phyloP scores from a whole-genome alignment of 176 grass and related monocot genomes.

The Luzula sylvatica region DNA sequence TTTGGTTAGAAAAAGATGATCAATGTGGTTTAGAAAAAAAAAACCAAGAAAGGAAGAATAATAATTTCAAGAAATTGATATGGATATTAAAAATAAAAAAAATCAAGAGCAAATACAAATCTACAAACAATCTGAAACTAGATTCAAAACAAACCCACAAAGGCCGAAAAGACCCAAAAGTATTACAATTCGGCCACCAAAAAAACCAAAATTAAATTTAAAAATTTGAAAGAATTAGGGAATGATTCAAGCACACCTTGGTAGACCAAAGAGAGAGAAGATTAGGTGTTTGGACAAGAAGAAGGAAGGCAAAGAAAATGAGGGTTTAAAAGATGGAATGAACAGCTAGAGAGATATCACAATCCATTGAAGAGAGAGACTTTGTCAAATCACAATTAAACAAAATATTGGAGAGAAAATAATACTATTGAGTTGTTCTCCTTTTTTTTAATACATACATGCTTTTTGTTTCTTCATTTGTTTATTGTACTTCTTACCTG shows the following conservation, averaged over 20 bases:
- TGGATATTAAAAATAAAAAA: too few relatives aligned
- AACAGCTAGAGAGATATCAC: slow-evolving; percentile 5
- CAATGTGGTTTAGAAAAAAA: too few relatives aligned
- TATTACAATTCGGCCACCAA: not conserved
- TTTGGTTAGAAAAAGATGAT: not conserved
- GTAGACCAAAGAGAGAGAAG: slow-evolving; percentile 11
- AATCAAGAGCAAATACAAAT: too few relatives aligned
- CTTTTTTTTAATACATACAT: not conserved
- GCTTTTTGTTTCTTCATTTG: slow-evolving; percentile 15
- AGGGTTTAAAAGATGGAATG: slow-evolving; percentile 13
- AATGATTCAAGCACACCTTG: slow-evolving; percentile 1
- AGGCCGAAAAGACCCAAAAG: not conserved
- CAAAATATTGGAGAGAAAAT: too few relatives aligned
- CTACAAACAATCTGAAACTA: not conserved
- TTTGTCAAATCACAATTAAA: slow-evolving; percentile 11
- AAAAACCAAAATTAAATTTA: not conserved
- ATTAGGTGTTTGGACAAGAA: slow-evolving; percentile 1
- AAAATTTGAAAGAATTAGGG: not conserved
- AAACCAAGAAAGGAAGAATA: too few relatives aligned
- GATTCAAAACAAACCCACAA: not conserved
- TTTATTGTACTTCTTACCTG: too few relatives aligned
- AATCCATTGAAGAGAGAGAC: slow-evolving; percentile 22
- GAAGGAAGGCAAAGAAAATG: slow-evolving; percentile 6
- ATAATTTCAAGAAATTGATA: too few relatives aligned
- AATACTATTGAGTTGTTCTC: not conserved